These are phyloP conservation scores for Lentinula boryana DNA, from an alignment of 768 basidiomycete genomes.

Conservation along the genomic window DNA sequence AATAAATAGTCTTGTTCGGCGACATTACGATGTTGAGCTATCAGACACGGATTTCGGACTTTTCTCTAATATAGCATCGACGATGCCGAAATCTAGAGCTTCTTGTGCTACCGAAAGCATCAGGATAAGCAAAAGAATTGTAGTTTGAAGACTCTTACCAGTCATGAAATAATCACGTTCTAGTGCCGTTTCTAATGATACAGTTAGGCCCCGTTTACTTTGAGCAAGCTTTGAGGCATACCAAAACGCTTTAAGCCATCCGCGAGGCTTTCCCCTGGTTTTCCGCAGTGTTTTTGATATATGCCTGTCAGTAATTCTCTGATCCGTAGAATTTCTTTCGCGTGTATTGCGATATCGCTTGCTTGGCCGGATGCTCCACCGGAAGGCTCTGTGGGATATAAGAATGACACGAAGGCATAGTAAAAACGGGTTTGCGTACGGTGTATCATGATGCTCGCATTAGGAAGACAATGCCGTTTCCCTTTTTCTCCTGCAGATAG, in stretches of 20 bases:
- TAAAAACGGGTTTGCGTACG: slow-evolving; percentile 44
- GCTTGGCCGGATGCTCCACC: slow-evolving; percentile 96
- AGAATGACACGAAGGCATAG: slow-evolving; percentile 11
- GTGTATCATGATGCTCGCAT: slow-evolving; percentile 98
- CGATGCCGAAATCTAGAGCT: slow-evolving; percentile 86
- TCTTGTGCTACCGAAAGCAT: slow-evolving; percentile 57
- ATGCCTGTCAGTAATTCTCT: slow-evolving; percentile 79
- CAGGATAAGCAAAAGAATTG: slow-evolving; percentile 14
- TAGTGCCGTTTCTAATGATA: slow-evolving; percentile 66
- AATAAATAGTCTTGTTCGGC: neutral
- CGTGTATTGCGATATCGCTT: slow-evolving; percentile 95
- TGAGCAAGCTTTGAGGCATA: slow-evolving; percentile 27
- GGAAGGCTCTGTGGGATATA: slow-evolving; percentile 68
- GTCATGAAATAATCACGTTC: slow-evolving; percentile 98
- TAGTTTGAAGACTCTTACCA: slow-evolving; percentile 32
- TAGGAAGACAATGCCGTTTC: slow-evolving; percentile 86
- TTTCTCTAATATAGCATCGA: slow-evolving; percentile 86
- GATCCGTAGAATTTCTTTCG: slow-evolving; percentile 90
- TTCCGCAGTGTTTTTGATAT: slow-evolving; percentile 82
- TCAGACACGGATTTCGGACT: slow-evolving; percentile 50
- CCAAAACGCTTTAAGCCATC: slow-evolving; percentile 74
- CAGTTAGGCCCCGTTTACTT: slow-evolving; percentile 10
- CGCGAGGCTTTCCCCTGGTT: slow-evolving; percentile 54
- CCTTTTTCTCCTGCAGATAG: slow-evolving; percentile 89
- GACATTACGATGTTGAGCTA: neutral